Base-by-base conservation (phyloP, 805 yeast genomes). In the Alloascoidea africana region DNA sequence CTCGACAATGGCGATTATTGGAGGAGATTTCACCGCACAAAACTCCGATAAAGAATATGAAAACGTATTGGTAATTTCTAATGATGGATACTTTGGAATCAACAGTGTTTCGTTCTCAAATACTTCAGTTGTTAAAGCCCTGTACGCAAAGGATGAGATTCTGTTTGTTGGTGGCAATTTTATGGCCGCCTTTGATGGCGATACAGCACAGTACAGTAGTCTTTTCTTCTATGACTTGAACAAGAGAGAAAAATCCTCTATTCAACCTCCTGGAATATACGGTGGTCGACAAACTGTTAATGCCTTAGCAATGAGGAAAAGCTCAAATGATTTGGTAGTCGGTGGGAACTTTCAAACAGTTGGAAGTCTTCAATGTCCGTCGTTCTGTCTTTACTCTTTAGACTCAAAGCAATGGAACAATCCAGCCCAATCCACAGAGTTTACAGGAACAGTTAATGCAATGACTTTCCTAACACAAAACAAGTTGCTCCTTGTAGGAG, bases 291-390 rank as follows among this genome's bases (percentile, higher is more conserved):
- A 59, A n/a, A 48, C 52, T 4, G 63, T 74, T 11, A 60, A 62
- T 11, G 53, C 54, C 14, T 44, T 65, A n/a, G 58, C 59, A 23
- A 62, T 66, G 19, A 59, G 59, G 16, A 56, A 54, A 18, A 59
- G 63, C 18, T 38, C 57, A 4, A 58, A 66, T 2, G 46, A 62
- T 14, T 55, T 85, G 17, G 61, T 76, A 18, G 82, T 82, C 8
- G 94, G 81, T 32, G 96, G 96, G 16, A 62, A 68, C 33, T 85
- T 82, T 51, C 66, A 63, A 14, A 52, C 61, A 15, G 76, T 81
- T 2, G 76, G 79, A 0, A 58, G 70, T 3, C 56, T 67, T 19
- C 54, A 57, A 16, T 86, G 95, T 55, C 53, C 62, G 2, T 66
- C 72, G 1, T 54, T 87, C 27, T 86, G 96, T 52, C 56, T 77